Base-by-base conservation (phyloP, 768 basidiomycete genomes). In the Pisolithus albus region DNA sequence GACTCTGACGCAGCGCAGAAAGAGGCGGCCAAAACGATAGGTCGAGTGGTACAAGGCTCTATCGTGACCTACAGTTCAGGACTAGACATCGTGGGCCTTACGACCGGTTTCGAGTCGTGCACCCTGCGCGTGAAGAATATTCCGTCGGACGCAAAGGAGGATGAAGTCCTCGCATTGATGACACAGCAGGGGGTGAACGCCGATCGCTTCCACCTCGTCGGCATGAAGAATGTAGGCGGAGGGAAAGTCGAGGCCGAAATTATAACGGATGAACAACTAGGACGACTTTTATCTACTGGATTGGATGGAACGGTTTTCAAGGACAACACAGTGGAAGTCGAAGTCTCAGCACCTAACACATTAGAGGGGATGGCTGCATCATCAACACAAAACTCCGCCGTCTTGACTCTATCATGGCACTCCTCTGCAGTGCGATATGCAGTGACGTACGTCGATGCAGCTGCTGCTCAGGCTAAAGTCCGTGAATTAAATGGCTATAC, bases 61-160 rank as follows among this genome's bases (percentile, higher is more conserved):
- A 64, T 82, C 38, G 73, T 78, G 15, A 77, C 78, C 3, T 81
- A 69, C 38, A 68, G 68, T 28, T 73, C 79, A 1, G 81, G 81
- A 5, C 59, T 79, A 38, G 65, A 72, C 16, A 66, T 83, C 36
- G 63, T 63, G 37, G 60, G 67, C 30, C 53, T 80, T 30, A 60
- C 79, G 21, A 68, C 75, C 16, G 80, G 78, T 5, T 82, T 79
- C 55, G 78, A 83, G 39, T 72, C 76, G 6, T 78, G 75, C 57
- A 69, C 69, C 10, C 60, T 83, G 26, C 71, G 62, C 1, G 63
- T 83, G 43, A 69, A 64, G 47, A 74, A 75, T 50, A 65, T 83
- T 30, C 77, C 80, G 0, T 41, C 50, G 18, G 63, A 76, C 37
- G 68, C 69, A 2, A 72, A 62, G 41, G 60, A 60, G 4, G 54